Base-by-base conservation (phyloP, 345 rosid genomes). In the Luvunga scandens region DNA sequence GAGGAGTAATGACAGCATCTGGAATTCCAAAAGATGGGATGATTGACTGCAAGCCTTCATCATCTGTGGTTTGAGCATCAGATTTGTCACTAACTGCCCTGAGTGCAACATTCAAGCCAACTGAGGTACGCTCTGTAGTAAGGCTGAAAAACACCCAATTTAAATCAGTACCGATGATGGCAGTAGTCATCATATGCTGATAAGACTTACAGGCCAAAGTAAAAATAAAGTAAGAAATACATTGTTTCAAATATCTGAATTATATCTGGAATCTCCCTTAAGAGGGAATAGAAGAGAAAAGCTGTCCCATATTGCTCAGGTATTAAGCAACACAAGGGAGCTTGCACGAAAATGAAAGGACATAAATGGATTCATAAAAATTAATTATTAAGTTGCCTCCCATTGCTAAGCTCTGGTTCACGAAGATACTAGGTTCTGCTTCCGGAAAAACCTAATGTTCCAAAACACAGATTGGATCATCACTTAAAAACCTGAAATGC, bases 31-130 rank as follows among this genome's bases (percentile, higher is more conserved):
- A 87, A 27, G 78, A 69, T 77, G 73, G 33, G 56, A 42, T 21
- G 31, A 59, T 74, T 62, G 79, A 80, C 64, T 75, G 78, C 66
- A 61, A 68, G 59, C 61, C 72, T 45, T 86, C 83, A 62, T 27
- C 81, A 12, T 61, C 79, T 34, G 55, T 38, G 61, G 85, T 79
- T 76, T 84, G 84, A 8, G 78, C 63, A 76, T 84, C 86, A 21
- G 82, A 69, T 64, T 84, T 78, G 75, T 80, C 82, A 0, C 66
- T 73, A 67, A 74, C 72, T 65, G 80, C 74, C 70, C 67, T 87
- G 18, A 97, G 82, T 63, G 91, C 97, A 76, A 84, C 87, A 85
- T 97, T 93, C 91, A 97, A 81, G 73, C 95, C 93, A 65, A 85
- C 75, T 2, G 98, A 89, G 69, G 87, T 86, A 39, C 80, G 86